These are phyloP conservation scores for Posidonia oceanica DNA, from an alignment of 116 monocot genomes.

Conservation along the genomic window DNA sequence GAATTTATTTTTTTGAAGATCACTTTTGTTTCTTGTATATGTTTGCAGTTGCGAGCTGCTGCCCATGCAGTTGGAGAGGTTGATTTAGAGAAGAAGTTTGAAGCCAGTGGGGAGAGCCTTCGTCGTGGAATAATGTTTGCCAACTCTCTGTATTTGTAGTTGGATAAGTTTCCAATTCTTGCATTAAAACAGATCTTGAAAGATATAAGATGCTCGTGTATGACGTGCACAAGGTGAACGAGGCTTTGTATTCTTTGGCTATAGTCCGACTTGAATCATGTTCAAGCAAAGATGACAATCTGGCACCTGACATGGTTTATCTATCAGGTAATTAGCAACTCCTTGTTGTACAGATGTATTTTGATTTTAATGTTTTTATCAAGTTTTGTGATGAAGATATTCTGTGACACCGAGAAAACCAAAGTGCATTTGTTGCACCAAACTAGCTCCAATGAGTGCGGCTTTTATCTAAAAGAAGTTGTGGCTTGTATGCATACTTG, in stretches of 20 bases:
- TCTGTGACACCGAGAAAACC: too few relatives aligned
- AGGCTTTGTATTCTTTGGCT: neutral
- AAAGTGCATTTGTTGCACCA: too few relatives aligned
- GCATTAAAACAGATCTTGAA: neutral
- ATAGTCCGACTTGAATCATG: neutral
- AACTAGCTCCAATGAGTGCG: too few relatives aligned
- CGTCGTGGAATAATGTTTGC: conserved; percentile 89
- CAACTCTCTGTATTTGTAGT: conserved; percentile 77
- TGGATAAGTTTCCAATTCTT: neutral
- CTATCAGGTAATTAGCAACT: too few relatives aligned
- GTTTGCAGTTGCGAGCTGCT: conserved; percentile 59
- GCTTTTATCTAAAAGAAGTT: too few relatives aligned
- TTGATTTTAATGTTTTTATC: too few relatives aligned
- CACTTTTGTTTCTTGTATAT: too few relatives aligned
- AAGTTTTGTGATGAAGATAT: too few relatives aligned
- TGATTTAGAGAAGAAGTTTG: conserved; percentile 74
- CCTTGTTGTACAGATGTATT: too few relatives aligned
- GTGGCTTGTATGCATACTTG: too few relatives aligned
- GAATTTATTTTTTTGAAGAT: too few relatives aligned
- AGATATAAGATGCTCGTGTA: neutral
- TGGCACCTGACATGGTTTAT: too few relatives aligned
- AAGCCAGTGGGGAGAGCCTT: conserved; percentile 50
- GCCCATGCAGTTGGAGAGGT: conserved; percentile 84
- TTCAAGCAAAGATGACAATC: neutral
- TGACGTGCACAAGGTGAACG: neutral